A percentile compares a stretch with the other conserved stretches of the same genome.
phyloP scores from a whole-genome alignment of 192 early-diverging fungal genomes.

The Coemansia sp. region DNA sequence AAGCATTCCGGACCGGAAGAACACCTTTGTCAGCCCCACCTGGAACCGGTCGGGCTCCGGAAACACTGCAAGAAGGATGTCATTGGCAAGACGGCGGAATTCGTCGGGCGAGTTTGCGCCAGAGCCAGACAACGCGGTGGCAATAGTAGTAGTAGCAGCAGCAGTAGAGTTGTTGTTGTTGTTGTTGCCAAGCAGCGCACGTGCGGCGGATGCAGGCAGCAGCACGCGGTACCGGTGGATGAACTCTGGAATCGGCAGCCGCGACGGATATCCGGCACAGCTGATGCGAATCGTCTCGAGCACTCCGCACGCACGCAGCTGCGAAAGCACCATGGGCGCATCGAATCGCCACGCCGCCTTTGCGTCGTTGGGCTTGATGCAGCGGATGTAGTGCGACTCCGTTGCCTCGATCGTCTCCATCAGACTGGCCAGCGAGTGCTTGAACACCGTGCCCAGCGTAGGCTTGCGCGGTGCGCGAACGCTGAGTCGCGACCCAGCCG shows the following conservation, averaged over 20 bases:
- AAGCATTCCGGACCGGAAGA: conserved; percentile 96
- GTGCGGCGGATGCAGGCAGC: conserved; percentile 23
- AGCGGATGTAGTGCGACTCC: conserved; percentile 96
- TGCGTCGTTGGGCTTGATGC: conserved; percentile 97
- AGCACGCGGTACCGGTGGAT: conserved; percentile 80
- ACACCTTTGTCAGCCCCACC: conserved; percentile 94
- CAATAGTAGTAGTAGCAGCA: not conserved
- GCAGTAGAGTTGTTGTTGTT: not conserved
- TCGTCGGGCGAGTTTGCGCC: conserved; percentile 41
- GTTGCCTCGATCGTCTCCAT: conserved; percentile 96
- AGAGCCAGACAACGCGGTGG: conserved; percentile 40
- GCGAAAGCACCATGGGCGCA: conserved; percentile 89
- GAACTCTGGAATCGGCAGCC: conserved; percentile 88
- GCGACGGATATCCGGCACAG: conserved; percentile 95
- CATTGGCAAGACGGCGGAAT: conserved; percentile 59
- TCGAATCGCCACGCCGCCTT: conserved; percentile 94
- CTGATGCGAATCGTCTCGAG: conserved; percentile 98
- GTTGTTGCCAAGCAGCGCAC: conserved; percentile 23
- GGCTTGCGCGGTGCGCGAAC: conserved; percentile 68
- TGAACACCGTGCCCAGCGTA: conserved; percentile 97
- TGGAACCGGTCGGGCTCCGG: conserved; percentile 86
- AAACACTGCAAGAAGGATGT: conserved; percentile 68
- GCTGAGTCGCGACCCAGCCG: conserved; percentile 11
- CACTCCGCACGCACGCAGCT: conserved; percentile 98
- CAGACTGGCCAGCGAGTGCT: conserved; percentile 84